Evolutionary conservation across 768 basidiomycete species (phyloP).

Genomic region (Neoboletus subvelutipes): DNA sequence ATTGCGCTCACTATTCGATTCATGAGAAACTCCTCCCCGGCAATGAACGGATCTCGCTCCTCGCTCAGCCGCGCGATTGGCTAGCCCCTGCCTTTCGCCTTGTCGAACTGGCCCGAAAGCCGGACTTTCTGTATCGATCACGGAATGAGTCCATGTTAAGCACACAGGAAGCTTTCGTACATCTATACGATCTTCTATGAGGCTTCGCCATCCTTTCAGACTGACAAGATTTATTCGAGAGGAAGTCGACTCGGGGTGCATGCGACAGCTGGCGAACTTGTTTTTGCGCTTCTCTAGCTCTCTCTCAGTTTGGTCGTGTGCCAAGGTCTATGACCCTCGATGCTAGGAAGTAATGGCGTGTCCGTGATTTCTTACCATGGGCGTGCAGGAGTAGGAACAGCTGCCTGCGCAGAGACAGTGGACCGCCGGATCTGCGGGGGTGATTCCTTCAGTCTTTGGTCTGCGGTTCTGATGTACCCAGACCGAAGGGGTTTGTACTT

Average conservation of each 20-base stretch:
- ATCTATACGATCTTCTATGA: constrained; percentile 82
- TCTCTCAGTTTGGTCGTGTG: constrained; percentile 54
- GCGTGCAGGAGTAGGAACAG: constrained; percentile 1
- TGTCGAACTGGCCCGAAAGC: constrained; percentile 66
- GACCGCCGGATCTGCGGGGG: constrained; percentile 40
- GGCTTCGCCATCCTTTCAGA: constrained; percentile 70
- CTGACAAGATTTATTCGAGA: constrained; percentile 54
- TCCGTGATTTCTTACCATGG: constrained; percentile 28
- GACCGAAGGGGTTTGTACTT: constrained; percentile 81
- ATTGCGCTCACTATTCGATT: constrained; percentile 79
- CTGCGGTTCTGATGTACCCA: constrained; percentile 56
- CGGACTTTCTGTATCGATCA: constrained; percentile 52
- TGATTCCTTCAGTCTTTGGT: constrained; percentile 59
- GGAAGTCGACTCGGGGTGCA: constrained; percentile 60
- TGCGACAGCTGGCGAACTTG: constrained; percentile 55
- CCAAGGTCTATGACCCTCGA: constrained; percentile 65
- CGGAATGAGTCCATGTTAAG: not conserved
- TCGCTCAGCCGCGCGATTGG: constrained; percentile 45
- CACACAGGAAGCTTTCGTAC: constrained; percentile 36
- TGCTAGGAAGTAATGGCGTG: constrained; percentile 54
- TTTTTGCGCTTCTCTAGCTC: constrained; percentile 51
- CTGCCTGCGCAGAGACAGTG: not conserved
- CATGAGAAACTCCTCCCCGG: constrained; percentile 78
- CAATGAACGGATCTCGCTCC: constrained; percentile 64
- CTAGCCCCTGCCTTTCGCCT: constrained; percentile 65